Conservation (phyloP, 176 grass and related monocot species). For the Lolium rigidum region DNA sequence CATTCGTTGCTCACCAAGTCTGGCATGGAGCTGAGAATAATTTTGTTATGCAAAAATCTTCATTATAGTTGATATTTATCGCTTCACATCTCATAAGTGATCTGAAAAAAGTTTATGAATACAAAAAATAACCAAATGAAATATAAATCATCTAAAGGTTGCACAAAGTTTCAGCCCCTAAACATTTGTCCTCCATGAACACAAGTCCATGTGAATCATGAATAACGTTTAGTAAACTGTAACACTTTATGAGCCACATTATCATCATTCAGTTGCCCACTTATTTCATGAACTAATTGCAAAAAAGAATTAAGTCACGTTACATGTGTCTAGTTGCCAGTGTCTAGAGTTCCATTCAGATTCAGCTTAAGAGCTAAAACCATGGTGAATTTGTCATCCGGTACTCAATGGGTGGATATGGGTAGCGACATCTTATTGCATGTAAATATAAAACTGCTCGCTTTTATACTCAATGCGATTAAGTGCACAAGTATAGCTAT, state of each 20-base stretch:
- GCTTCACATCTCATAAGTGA: no score
- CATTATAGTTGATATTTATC: no score
- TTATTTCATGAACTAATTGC: neutral
- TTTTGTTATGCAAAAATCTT: no score
- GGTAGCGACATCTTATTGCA: slow-evolving; percentile 65
- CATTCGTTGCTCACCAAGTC: no score
- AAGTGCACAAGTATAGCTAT: slow-evolving; percentile 27
- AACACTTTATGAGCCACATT: neutral
- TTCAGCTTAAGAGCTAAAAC: slow-evolving; percentile 69
- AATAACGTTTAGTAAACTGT: neutral
- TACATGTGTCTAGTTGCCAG: slow-evolving; percentile 67
- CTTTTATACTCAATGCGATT: slow-evolving; percentile 58
- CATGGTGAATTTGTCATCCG: slow-evolving; percentile 67
- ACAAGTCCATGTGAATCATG: slow-evolving; percentile 8
- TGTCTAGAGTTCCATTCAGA: slow-evolving; percentile 63
- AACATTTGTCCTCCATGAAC: neutral
- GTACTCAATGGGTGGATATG: slow-evolving; percentile 58
- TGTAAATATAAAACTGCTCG: slow-evolving; percentile 57
- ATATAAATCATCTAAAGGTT: no score
- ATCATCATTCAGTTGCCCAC: neutral
- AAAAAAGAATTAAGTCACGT: neutral
- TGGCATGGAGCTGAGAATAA: no score
- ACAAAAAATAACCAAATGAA: no score
- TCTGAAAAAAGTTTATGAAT: no score
- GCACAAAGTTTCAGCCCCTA: neutral